Percentiles rank a stretch among this genome's conserved stretches.
These are phyloP conservation scores for Didymella pinodella DNA, from an alignment of 2,329 filamentous ascomycete species.

Conservation along the genomic window DNA sequence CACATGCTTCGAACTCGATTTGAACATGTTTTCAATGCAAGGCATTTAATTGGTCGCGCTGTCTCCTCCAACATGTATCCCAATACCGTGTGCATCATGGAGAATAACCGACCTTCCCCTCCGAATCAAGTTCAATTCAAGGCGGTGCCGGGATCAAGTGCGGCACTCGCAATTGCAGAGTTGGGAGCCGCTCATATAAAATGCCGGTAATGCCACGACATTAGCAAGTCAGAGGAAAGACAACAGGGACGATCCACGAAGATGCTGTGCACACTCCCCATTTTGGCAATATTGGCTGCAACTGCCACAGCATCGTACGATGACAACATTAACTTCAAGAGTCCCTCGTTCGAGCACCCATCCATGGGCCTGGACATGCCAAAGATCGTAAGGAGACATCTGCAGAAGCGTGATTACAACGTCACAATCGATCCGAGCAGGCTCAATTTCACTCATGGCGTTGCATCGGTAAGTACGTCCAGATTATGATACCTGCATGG, in stretches of 20 bases:
- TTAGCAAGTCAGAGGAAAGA: neutral
- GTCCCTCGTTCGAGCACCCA: constrained; percentile 68
- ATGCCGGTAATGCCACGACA: neutral
- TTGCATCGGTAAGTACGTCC: constrained; percentile 44
- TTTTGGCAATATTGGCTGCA: constrained; percentile 5
- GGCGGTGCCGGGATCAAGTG: neutral
- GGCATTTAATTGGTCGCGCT: neutral
- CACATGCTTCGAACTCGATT: constrained; percentile 9
- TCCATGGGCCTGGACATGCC: constrained; percentile 67
- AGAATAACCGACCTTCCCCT: constrained; percentile 9
- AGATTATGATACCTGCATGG: neutral
- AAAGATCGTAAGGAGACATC: constrained; percentile 63
- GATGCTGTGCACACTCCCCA: constrained; percentile 7
- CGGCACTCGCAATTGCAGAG: neutral
- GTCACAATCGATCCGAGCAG: constrained; percentile 18
- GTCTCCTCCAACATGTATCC: neutral
- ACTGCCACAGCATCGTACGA: constrained; percentile 13
- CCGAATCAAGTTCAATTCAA: constrained; percentile 14
- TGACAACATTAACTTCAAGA: constrained; percentile 69
- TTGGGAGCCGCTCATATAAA: neutral
- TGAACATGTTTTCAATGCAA: constrained; percentile 9
- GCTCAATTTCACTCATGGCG: constrained; percentile 56
- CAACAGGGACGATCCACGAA: neutral
- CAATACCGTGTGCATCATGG: constrained; percentile 15
- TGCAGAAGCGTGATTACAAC: constrained; percentile 21